A percentile compares a stretch with the other conserved stretches of the same genome.
These are phyloP conservation scores for Agroathelia rolfsii DNA, from an alignment of 1,284 basidiomycete genomes.

Conservation along the genomic window DNA sequence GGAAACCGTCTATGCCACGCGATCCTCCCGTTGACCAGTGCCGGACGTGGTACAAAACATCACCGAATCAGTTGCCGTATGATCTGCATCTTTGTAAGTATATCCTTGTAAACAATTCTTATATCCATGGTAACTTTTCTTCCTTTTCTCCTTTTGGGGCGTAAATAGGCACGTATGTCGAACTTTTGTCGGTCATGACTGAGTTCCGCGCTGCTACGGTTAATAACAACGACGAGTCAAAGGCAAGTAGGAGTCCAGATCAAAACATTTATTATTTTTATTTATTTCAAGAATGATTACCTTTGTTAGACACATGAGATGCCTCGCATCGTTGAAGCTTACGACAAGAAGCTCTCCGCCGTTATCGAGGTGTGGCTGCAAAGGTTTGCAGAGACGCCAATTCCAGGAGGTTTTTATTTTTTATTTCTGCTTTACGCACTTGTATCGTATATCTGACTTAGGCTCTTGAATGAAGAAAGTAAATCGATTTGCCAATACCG, in stretches of 20 bases:
- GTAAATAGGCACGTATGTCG: too few species aligned
- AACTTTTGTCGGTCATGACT: constrained; percentile 37
- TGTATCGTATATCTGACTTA: too few species aligned
- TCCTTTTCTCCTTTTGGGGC: too few species aligned
- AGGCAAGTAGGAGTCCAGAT: constrained; percentile 9
- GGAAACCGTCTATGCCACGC: constrained; percentile 52
- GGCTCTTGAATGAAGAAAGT: too few species aligned
- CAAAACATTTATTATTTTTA: constrained; percentile 5
- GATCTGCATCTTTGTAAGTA: constrained; percentile 48
- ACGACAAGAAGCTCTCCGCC: constrained; percentile 24
- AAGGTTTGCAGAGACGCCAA: constrained; percentile 27
- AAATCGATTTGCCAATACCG: constrained; percentile 37
- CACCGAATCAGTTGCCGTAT: constrained; percentile 31
- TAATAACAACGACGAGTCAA: constrained; percentile 14
- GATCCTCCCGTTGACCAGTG: constrained; percentile 53
- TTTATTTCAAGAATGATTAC: constrained; percentile 4
- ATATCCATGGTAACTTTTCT: too few species aligned
- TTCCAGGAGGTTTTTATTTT: constrained; percentile 19
- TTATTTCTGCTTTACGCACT: constrained; percentile 1
- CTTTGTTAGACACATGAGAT: constrained; percentile 20
- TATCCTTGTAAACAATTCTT: too few species aligned
- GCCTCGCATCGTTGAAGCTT: constrained; percentile 20
- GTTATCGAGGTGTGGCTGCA: constrained; percentile 29
- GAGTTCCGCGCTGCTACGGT: constrained; percentile 29
- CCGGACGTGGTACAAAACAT: constrained; percentile 40